Evolutionary conservation across 495 filamentous ascomycete species (phyloP), one percentile per base, ranked within the genome.

Genomic region (Penicillium chermesinum): DNA sequence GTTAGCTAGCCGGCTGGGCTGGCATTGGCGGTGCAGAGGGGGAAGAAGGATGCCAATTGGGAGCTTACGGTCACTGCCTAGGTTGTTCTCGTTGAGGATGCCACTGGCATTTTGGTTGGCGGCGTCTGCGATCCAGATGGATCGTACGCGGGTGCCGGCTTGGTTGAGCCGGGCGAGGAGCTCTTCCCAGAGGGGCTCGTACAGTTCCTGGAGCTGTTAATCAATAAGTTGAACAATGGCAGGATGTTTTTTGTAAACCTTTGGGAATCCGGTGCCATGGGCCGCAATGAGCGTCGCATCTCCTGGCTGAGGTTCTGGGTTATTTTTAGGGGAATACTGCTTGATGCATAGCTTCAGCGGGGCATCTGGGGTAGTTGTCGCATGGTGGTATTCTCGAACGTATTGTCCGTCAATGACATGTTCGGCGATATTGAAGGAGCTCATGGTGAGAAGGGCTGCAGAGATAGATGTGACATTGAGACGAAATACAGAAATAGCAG

Each of bases 201-300:
- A 91, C 14, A 95, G 73, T 70, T 89, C 91, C 83, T 89, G 48
- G 6, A 13, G 2, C 25, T 30, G 25, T 4, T 5, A 30, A 30
- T 4, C 4, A 30, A 30, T 4, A 30, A 30, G 5, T 30, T 30
- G 25, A 10, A 30, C 5, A 30, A 30, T 30, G 4, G 4, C 25
- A 30, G 25, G 25, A 30, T 5, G 10, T 30, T 30, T 30, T 9
- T 15, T 34, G 6, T 57, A 43, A 56, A 85, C 85, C 71, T 96
- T 96, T 16, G 86, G 84, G 55, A 95, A 91, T 40, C 86, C 89
- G 67, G 91, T 93, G 7, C 87, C 91, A 66, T 91, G 87, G 8
- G 87, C 82, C 16, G 76, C 88, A 47, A 96, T 78, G 55, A 96
- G 85, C 30, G 88, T 95, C 6, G 93, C 66, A 66, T 93, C 89